These are phyloP conservation scores for Quambalaria eucalypti DNA, from an alignment of 1,284 basidiomycete species.

Conservation along the genomic window DNA sequence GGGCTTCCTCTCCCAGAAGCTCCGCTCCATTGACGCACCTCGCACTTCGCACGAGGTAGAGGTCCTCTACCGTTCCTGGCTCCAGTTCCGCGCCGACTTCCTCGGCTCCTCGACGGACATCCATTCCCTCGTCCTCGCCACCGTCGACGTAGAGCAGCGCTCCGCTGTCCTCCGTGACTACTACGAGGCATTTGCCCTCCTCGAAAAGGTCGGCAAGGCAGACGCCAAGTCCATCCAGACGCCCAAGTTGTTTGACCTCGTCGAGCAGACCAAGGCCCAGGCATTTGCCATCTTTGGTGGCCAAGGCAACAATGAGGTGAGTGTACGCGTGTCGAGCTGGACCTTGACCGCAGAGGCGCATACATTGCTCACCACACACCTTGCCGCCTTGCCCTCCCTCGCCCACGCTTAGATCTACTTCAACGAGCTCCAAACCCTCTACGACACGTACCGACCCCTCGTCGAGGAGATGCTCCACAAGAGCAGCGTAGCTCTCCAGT, in stretches of 20 bases:
- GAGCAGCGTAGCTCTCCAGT: conserved; percentile 51
- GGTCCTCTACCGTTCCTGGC: conserved; percentile 53
- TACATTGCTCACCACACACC: background rate
- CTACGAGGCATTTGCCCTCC: conserved; percentile 65
- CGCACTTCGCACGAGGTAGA: conserved; percentile 72
- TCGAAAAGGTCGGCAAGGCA: conserved; percentile 58
- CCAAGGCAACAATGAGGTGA: conserved; percentile 86
- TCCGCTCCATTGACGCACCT: conserved; percentile 53
- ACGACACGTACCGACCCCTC: conserved; percentile 80
- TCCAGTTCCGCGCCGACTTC: conserved; percentile 25
- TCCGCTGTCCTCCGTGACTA: conserved; percentile 70
- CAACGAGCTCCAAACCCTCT: conserved; percentile 83
- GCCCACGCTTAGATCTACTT: conserved; percentile 63
- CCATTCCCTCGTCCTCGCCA: conserved; percentile 67
- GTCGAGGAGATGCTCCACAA: conserved; percentile 62
- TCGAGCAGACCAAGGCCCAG: conserved; percentile 62
- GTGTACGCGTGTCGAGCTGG: too few relatives aligned
- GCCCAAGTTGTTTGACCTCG: conserved; percentile 64
- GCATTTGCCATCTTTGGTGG: conserved; percentile 93
- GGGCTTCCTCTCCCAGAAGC: conserved; percentile 35
- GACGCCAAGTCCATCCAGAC: conserved; percentile 55
- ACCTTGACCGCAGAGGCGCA: background rate
- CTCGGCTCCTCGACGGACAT: conserved; percentile 53
- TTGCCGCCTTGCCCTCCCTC: background rate
- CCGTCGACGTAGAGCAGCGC: conserved; percentile 59